Evolutionary conservation across 2,329 filamentous ascomycete genomes (phyloP).

Genomic region (Pestalotiopsis sp.): DNA sequence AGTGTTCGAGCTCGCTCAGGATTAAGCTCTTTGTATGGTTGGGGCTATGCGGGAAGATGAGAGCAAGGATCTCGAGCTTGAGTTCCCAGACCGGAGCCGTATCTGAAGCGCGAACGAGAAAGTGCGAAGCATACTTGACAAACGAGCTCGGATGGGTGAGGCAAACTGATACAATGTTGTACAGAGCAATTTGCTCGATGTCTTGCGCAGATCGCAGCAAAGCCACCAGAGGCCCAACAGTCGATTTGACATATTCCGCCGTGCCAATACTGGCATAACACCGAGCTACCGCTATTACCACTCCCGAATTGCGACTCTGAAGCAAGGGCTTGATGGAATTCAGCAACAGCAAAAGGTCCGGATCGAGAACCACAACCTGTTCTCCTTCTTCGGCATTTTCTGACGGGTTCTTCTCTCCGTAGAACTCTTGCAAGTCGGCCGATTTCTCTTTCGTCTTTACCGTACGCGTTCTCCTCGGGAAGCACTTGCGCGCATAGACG

Average conservation of each 20-base stretch:
- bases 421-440: slow-evolving; percentile 69
- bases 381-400: slow-evolving; percentile 42
- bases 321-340: slow-evolving; percentile 80
- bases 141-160: slow-evolving; percentile 76
- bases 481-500: slow-evolving; percentile 82
- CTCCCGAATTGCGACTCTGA: slow-evolving; percentile 89
- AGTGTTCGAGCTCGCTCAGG: slow-evolving; percentile 90
- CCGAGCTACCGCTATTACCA: slow-evolving; percentile 83
- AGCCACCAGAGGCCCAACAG: slow-evolving; percentile 83
- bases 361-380: slow-evolving; percentile 68
- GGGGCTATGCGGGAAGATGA: slow-evolving; percentile 84
- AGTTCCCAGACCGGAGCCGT: slow-evolving; percentile 81
- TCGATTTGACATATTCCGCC: slow-evolving; percentile 68
- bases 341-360: slow-evolving; percentile 80
- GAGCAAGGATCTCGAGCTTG: slow-evolving; percentile 86
- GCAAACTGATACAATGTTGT: slow-evolving; percentile 94
- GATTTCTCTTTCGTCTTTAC: slow-evolving; percentile 42
- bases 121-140: slow-evolving; percentile 84
- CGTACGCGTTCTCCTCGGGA: slow-evolving; percentile 67
- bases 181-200: slow-evolving; percentile 85
- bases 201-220: slow-evolving; percentile 82
- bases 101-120: slow-evolving; percentile 81
- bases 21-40: slow-evolving; percentile 80
- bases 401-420: slow-evolving; percentile 68
- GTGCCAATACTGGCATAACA: slow-evolving; percentile 86